These are phyloP conservation scores for Ministeria vibrans DNA, from an alignment of 78 protist species.

Conservation along the genomic window DNA sequence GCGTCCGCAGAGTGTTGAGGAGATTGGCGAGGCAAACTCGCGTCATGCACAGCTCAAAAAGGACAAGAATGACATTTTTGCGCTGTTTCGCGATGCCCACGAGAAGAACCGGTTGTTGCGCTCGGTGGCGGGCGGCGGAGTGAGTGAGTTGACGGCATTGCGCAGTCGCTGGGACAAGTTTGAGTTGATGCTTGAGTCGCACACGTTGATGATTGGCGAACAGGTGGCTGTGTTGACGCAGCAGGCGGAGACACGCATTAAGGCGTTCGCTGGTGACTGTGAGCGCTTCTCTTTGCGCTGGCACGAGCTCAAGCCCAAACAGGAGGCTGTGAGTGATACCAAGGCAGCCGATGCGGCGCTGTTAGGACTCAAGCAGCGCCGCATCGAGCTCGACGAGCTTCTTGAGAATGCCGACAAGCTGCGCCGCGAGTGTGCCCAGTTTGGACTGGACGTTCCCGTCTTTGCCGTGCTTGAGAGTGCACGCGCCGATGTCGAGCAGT, in stretches of 20 bases:
- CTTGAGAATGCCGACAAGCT: not conserved
- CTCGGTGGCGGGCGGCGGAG: conserved; percentile 1
- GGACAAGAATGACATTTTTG: not conserved
- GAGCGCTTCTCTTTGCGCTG: conserved; percentile 28
- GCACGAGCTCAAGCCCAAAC: conserved; percentile 39
- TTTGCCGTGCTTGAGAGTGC: not conserved
- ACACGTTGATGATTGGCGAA: conserved; percentile 26
- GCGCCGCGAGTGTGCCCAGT: conserved; percentile 26
- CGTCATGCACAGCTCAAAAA: not conserved
- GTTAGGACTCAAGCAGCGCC: conserved; percentile 8
- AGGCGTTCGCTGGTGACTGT: not conserved
- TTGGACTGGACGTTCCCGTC: conserved; percentile 9
- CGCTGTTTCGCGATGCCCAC: not conserved
- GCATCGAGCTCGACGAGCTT: conserved; percentile 27
- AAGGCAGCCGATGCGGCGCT: not conserved
- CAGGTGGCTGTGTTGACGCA: conserved; percentile 19
- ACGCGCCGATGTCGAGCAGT: conserved; percentile 2
- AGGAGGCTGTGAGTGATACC: not conserved
- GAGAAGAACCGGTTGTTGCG: conserved; percentile 27
- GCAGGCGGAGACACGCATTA: not conserved
- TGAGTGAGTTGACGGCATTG: conserved; percentile 1
- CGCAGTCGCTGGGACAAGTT: conserved; percentile 27
- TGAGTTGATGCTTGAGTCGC: conserved; percentile 30
- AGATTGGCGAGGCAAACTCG: conserved; percentile 35
- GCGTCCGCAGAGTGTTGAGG: conserved; percentile 33